Conservation (phyloP, 2,329 filamentous ascomycete species). For the Trichocomaceae sp. region DNA sequence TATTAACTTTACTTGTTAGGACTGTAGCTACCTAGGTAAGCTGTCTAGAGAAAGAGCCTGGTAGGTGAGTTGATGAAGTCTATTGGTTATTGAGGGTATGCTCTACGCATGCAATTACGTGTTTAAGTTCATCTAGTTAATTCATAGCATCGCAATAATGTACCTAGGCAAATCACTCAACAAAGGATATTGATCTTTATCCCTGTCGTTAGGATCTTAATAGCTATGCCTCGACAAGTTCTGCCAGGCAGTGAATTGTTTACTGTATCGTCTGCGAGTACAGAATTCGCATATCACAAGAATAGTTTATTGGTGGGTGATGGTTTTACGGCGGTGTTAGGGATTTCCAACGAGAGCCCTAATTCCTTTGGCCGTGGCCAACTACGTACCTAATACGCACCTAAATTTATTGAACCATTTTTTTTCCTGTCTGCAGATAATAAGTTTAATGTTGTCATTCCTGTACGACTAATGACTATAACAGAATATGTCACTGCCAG, state of each 20-base stretch:
- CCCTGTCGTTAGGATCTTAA: neutral
- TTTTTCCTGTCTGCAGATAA: too few species aligned
- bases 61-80: neutral
- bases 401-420: too few species aligned
- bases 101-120: too few species aligned
- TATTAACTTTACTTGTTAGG: slow-evolving; percentile 7
- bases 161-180: neutral
- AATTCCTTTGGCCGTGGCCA: too few species aligned
- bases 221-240: neutral
- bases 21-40: neutral
- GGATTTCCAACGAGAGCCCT: neutral
- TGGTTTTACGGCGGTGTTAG: neutral
- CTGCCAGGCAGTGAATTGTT: neutral
- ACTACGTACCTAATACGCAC: too few species aligned
- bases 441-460: too few species aligned
- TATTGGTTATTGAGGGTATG: neutral
- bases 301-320: neutral
- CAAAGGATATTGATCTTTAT: neutral
- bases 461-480: too few species aligned
- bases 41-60: too few species aligned
- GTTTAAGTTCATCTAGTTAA: too few species aligned
- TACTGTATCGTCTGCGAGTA: neutral
- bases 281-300: neutral
- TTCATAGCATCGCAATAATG: neutral
- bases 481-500: too few species aligned